Conservation (phyloP, 148 eudicot genomes). For the Rhododendron vialii region DNA sequence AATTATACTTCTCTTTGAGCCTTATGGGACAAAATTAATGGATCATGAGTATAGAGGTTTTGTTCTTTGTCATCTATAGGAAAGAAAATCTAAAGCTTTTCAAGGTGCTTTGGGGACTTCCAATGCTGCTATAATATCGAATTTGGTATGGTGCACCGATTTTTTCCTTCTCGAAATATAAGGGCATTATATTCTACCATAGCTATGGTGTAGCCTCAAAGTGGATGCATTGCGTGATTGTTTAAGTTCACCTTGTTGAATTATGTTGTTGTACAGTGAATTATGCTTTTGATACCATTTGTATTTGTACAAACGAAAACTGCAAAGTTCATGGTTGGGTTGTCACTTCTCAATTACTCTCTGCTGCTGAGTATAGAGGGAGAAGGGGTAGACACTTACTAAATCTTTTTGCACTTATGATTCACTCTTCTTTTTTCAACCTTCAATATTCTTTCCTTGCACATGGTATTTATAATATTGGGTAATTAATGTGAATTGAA, state of each 20-base stretch:
- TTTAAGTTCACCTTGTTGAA: neutral
- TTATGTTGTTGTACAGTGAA: neutral
- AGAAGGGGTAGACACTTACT: slow-evolving; percentile 50
- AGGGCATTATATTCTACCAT: neutral
- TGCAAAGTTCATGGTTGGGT: slow-evolving; percentile 81
- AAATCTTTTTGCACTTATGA: neutral
- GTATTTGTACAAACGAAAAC: slow-evolving; percentile 62
- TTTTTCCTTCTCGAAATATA: neutral
- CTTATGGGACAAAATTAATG: slow-evolving; percentile 56
- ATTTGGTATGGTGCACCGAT: slow-evolving; percentile 48
- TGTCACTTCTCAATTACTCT: slow-evolving; percentile 61
- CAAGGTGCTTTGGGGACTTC: slow-evolving; percentile 87
- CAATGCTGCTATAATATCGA: slow-evolving; percentile 59
- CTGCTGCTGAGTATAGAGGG: slow-evolving; percentile 61
- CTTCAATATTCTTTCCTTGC: slow-evolving; percentile 9
- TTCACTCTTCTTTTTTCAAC: slow-evolving; percentile 10
- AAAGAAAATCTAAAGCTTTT: slow-evolving; percentile 97
- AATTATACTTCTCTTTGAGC: slow-evolving; percentile 65
- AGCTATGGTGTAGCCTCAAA: neutral
- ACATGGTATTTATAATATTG: neutral
- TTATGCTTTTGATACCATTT: slow-evolving; percentile 5
- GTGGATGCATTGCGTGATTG: neutral
- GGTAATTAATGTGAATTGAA: slow-evolving; percentile 27
- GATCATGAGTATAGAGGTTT: slow-evolving; percentile 69
- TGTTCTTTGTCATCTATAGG: slow-evolving; percentile 88